Percentiles rank a stretch among this genome's conserved stretches.
phyloP scores from a whole-genome alignment of 768 basidiomycete species.

The Chalciporus chontae region DNA sequence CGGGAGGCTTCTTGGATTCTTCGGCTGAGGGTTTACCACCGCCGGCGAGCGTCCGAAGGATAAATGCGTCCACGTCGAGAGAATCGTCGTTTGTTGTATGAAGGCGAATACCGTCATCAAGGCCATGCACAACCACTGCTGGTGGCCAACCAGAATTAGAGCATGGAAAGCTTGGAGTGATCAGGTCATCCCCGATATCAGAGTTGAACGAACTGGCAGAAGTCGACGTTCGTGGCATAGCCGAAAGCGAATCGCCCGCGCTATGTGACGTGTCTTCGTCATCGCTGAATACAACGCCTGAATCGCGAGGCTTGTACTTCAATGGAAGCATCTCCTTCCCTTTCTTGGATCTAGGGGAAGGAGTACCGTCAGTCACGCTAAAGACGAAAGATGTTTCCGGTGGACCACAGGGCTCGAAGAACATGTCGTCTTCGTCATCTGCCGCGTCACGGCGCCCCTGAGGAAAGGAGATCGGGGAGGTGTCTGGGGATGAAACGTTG shows the following conservation, averaged over 20 bases:
- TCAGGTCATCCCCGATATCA: conserved; percentile 58
- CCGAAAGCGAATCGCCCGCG: conserved; percentile 23
- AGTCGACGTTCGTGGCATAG: conserved; percentile 56
- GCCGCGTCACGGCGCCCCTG: conserved; percentile 26
- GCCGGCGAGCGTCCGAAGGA: conserved; percentile 61
- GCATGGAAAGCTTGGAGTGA: conserved; percentile 64
- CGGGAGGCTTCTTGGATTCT: conserved; percentile 61
- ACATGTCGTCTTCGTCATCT: conserved; percentile 53
- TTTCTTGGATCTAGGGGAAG: conserved; percentile 47
- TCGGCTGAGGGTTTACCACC: conserved; percentile 47
- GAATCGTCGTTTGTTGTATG: conserved; percentile 22
- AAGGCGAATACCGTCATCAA: conserved; percentile 36
- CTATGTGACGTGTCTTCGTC: conserved; percentile 41
- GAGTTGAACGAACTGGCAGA: conserved; percentile 61
- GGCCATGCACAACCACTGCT: conserved; percentile 36
- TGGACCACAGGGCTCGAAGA: conserved; percentile 45
- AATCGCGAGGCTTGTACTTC: conserved; percentile 73
- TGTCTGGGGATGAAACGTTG: conserved; percentile 44
- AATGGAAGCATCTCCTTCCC: conserved; percentile 43
- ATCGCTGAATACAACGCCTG: conserved; percentile 59
- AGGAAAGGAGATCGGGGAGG: conserved; percentile 41
- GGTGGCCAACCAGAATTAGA: conserved; percentile 61
- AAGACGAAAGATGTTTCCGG: conserved; percentile 54
- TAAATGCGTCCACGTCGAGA: conserved; percentile 66
- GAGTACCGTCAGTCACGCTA: conserved; percentile 52